phyloP scores from a whole-genome alignment of 441 rosid genomes.

The Gossypium schwendimanii region DNA sequence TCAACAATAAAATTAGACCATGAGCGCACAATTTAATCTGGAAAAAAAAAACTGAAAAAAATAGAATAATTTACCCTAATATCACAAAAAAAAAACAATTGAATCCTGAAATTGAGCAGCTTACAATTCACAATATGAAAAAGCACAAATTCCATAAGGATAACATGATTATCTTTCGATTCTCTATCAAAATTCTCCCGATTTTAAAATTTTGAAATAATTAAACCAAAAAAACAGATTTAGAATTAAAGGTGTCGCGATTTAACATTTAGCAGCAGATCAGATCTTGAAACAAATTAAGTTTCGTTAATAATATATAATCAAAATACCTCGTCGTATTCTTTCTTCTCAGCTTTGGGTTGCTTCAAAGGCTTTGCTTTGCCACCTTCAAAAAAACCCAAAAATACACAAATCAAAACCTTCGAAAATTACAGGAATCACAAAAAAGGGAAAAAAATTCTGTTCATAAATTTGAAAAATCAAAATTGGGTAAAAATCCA shows the following conservation, averaged over 20 bases:
- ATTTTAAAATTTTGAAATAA: neutral
- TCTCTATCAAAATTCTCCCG: neutral
- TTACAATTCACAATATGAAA: neutral
- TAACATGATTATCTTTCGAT: neutral
- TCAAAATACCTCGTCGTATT: constrained; percentile 72
- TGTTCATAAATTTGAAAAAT: neutral
- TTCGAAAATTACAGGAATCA: neutral
- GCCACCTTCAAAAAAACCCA: constrained; percentile 48
- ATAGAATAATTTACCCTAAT: neutral
- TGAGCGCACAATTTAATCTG: neutral
- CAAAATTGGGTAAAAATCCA: neutral
- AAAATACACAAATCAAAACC: neutral
- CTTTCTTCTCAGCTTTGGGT: constrained; percentile 73
- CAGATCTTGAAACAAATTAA: neutral
- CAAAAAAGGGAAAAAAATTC: neutral
- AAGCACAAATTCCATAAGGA: neutral
- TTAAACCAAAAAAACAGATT: neutral
- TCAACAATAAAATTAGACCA: neutral
- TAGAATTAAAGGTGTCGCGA: no score
- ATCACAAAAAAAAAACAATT: neutral
- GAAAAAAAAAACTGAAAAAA: neutral
- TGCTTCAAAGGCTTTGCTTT: constrained; percentile 94
- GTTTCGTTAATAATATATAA: neutral
- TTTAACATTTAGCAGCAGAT: neutral
- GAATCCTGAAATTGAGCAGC: neutral